Evolutionary conservation across 1,139 yeast genomes (phyloP).

Genomic region (Pneumocystis murina): DNA sequence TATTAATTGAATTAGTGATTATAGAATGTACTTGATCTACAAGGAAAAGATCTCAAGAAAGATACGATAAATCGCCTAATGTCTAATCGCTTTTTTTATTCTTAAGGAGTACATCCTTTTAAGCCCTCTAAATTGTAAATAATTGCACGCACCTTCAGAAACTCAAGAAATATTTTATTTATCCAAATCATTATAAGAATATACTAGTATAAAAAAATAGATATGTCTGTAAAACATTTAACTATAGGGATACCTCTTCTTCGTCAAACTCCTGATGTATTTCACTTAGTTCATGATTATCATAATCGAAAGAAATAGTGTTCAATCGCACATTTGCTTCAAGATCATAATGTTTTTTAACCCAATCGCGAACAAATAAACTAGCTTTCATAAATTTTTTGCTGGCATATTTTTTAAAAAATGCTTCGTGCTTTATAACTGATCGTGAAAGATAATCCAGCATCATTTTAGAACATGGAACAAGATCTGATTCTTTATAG

Average conservation of each 20-base stretch:
- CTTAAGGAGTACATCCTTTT: not conserved
- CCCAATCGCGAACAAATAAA: constrained; percentile 13
- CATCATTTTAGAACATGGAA: constrained; percentile 56
- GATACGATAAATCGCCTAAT: too few relatives aligned
- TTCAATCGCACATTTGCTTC: not conserved
- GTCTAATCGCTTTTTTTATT: too few relatives aligned
- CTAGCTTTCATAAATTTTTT: constrained; percentile 69
- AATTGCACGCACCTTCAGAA: not conserved
- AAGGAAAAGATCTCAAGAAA: too few relatives aligned
- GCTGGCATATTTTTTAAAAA: constrained; percentile 84
- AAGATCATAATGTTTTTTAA: constrained; percentile 6
- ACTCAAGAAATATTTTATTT: not conserved
- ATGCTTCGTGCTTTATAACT: constrained; percentile 86
- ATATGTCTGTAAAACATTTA: not conserved
- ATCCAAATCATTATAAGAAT: not conserved
- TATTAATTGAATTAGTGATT: too few relatives aligned
- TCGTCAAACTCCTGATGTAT: not conserved
- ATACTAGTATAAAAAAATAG: not conserved
- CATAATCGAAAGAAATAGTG: not conserved
- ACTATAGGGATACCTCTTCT: not conserved
- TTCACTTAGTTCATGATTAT: not conserved
- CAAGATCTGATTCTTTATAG: constrained; percentile 58
- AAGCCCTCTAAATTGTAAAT: not conserved
- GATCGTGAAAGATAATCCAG: constrained; percentile 54
- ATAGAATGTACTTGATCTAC: too few relatives aligned